These are phyloP conservation scores for Magnolia sinica DNA, from an alignment of 164 flowering plant genomes.

Conservation along the genomic window DNA sequence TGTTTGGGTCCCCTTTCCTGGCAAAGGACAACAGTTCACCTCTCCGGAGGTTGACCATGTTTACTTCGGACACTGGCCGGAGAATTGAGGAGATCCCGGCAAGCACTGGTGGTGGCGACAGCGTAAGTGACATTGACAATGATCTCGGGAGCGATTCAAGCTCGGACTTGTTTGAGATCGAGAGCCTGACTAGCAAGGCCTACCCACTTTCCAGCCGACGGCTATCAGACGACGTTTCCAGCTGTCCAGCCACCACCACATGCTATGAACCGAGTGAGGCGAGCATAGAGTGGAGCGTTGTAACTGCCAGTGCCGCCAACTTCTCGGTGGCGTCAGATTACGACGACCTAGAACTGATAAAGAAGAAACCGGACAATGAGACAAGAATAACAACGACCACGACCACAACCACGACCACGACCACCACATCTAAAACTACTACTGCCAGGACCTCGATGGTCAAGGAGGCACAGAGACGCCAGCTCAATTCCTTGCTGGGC, in stretches of 20 bases:
- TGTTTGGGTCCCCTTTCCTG: slow-evolving; percentile 44
- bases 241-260: slow-evolving; percentile 27
- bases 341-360: slow-evolving; percentile 21
- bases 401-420: slow-evolving; percentile 11
- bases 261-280: slow-evolving; percentile 81
- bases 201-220: slow-evolving; percentile 44
- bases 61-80: slow-evolving; percentile 37
- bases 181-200: slow-evolving; percentile 32
- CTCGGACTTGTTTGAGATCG: slow-evolving; percentile 86
- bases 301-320: slow-evolving; percentile 69
- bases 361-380: neutral
- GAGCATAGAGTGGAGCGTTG: slow-evolving; percentile 77
- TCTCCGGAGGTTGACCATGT: slow-evolving; percentile 34
- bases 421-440: neutral
- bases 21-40: slow-evolving; percentile 25
- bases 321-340: slow-evolving; percentile 36
- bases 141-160: slow-evolving; percentile 63
- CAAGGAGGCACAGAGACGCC: slow-evolving; percentile 22
- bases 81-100: slow-evolving; percentile 21
- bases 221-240: slow-evolving; percentile 31
- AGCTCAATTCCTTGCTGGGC: slow-evolving; percentile 31
- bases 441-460: slow-evolving; percentile 3
- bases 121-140: slow-evolving; percentile 18
- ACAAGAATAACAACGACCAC: neutral
- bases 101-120: neutral